phyloP scores from a whole-genome alignment of 2,329 filamentous ascomycete species.

The Phyllosticta paracitricarpa region DNA sequence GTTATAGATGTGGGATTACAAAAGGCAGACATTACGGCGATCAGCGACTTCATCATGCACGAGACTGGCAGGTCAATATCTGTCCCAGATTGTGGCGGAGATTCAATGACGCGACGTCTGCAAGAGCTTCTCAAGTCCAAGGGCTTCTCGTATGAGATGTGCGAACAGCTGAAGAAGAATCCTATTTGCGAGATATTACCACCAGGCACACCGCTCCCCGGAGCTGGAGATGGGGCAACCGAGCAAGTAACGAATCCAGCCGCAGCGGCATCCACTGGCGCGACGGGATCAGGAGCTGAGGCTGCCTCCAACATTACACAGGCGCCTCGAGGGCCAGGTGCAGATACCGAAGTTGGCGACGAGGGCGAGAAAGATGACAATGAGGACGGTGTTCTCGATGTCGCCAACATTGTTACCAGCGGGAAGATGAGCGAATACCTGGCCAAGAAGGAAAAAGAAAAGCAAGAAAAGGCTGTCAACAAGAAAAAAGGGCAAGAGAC shows the following conservation, averaged over 20 bases:
- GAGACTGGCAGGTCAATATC: slow-evolving; percentile 54
- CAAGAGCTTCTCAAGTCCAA: slow-evolving; percentile 52
- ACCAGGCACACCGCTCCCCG: slow-evolving; percentile 43
- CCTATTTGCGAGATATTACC: slow-evolving; percentile 53
- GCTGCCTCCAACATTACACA: slow-evolving; percentile 33
- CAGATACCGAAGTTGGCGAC: slow-evolving; percentile 44
- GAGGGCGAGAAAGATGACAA: slow-evolving; percentile 43
- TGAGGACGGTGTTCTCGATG: slow-evolving; percentile 68
- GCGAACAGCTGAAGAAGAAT: slow-evolving; percentile 55
- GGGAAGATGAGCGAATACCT: slow-evolving; percentile 75
- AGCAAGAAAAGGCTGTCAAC: slow-evolving; percentile 51
- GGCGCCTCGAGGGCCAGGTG: slow-evolving; percentile 43
- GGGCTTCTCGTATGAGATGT: slow-evolving; percentile 51
- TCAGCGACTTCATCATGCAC: slow-evolving; percentile 72
- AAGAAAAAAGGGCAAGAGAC: slow-evolving; percentile 42
- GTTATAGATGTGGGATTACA: slow-evolving; percentile 85
- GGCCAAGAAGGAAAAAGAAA: slow-evolving; percentile 74
- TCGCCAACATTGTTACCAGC: slow-evolving; percentile 73
- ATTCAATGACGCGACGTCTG: slow-evolving; percentile 71
- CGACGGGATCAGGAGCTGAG: slow-evolving; percentile 34
- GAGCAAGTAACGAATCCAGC: slow-evolving; percentile 41
- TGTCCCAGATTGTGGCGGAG: slow-evolving; percentile 64
- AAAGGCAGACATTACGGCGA: slow-evolving; percentile 86
- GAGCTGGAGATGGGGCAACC: slow-evolving; percentile 22
- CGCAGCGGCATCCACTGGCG: slow-evolving; percentile 46